Evolutionary conservation across 1,284 basidiomycete species (phyloP).

Genomic region (Trametes sp.): DNA sequence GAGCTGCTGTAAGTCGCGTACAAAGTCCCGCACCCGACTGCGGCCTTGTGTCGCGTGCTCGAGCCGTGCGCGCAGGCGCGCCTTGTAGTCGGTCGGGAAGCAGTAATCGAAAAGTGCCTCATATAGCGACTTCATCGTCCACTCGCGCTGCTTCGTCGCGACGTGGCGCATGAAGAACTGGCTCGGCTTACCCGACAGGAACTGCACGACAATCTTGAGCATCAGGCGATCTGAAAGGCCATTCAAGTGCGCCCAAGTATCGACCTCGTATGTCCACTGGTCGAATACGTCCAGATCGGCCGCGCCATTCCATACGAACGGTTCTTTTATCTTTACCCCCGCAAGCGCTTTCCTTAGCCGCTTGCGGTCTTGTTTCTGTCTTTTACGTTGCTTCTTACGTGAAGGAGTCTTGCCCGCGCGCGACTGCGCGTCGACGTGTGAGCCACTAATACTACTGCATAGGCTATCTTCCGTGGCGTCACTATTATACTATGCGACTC

Average conservation of each 20-base stretch:
- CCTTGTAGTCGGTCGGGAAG: constrained; percentile 33
- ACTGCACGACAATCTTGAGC: neutral
- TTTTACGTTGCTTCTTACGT: neutral
- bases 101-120: constrained; percentile 34
- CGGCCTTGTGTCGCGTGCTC: constrained; percentile 24
- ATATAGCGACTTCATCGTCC: constrained; percentile 25
- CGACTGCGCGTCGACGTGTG: no score
- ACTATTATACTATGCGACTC: no score
- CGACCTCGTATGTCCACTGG: constrained; percentile 28
- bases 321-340: constrained; percentile 8
- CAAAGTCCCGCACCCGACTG: constrained; percentile 21
- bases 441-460: no score
- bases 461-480: no score
- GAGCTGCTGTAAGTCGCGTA: constrained; percentile 17
- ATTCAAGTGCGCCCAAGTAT: constrained; percentile 23
- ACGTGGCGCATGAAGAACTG: constrained; percentile 34
- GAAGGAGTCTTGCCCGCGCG: neutral
- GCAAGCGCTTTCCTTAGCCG: constrained; percentile 1
- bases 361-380: neutral
- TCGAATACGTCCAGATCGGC: constrained; percentile 28
- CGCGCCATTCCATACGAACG: constrained; percentile 24
- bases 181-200: constrained; percentile 23
- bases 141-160: constrained; percentile 11
- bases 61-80: constrained; percentile 18
- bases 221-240: constrained; percentile 1